Evolutionary conservation across 306 rosid species (phyloP).

Genomic region (Oemleria cerasiformis): DNA sequence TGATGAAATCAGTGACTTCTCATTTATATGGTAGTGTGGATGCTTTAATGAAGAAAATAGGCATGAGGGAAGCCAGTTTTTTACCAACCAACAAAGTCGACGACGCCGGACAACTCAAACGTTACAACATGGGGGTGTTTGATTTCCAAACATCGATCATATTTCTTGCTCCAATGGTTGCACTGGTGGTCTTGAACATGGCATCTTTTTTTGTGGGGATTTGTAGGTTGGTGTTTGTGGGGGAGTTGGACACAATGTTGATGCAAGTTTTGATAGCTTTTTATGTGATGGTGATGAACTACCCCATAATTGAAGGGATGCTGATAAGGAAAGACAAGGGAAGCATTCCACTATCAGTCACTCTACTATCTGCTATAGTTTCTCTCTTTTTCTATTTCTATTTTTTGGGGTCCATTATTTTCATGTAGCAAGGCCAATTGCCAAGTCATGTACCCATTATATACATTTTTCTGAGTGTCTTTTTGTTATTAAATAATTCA

Average conservation of each 20-base stretch:
- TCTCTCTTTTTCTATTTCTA: conserved; percentile 10
- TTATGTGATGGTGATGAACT: conserved; percentile 13
- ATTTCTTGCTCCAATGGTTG: conserved; percentile 55
- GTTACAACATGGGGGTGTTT: conserved; percentile 47
- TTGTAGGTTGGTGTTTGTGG: conserved; percentile 27
- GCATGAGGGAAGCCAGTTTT: conserved; percentile 51
- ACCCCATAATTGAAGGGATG: conserved; percentile 34
- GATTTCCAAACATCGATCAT: conserved; percentile 50
- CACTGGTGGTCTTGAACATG: conserved; percentile 43
- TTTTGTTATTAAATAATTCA: too few species aligned
- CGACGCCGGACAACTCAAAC: conserved; percentile 34
- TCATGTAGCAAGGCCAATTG: not conserved
- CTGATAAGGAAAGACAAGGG: conserved; percentile 31
- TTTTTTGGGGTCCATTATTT: conserved; percentile 9
- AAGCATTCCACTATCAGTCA: conserved; percentile 16
- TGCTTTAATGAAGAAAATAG: conserved; percentile 50
- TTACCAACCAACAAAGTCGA: conserved; percentile 57
- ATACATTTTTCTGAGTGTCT: not conserved
- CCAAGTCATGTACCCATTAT: not conserved
- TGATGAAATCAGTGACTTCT: conserved; percentile 50
- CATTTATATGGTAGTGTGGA: conserved; percentile 52
- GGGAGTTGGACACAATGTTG: conserved; percentile 21
- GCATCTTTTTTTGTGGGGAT: conserved; percentile 43
- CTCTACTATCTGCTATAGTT: conserved; percentile 2
- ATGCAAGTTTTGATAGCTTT: conserved; percentile 26